These are phyloP conservation scores for Astraeus odoratus DNA, from an alignment of 768 basidiomycete species.

Conservation along the genomic window DNA sequence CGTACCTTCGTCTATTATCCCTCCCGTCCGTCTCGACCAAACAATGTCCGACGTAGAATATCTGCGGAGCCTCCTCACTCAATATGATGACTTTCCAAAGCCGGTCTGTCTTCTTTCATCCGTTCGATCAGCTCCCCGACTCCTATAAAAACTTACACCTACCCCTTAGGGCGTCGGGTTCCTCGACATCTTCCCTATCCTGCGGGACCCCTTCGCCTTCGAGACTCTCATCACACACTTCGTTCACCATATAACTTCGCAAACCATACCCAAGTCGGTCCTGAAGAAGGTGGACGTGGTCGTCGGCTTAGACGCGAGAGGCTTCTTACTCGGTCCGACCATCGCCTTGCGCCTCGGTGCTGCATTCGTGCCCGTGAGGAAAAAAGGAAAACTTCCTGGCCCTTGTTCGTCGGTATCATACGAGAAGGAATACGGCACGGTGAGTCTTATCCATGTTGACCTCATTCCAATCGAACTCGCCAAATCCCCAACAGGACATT, in stretches of 20 bases:
- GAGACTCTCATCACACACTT: constrained; percentile 90
- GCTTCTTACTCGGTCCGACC: constrained; percentile 91
- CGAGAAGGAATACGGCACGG: constrained; percentile 90
- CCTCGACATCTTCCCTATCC: constrained; percentile 91
- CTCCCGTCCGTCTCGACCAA: neutral
- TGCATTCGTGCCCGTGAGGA: constrained; percentile 93
- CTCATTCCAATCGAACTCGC: constrained; percentile 1
- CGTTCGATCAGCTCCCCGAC: too few species aligned
- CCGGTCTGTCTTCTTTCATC: constrained; percentile 45
- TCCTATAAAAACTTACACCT: neutral
- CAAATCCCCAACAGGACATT: constrained; percentile 52
- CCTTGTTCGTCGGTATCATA: constrained; percentile 66
- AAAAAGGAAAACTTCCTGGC: constrained; percentile 93
- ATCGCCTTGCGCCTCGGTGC: constrained; percentile 87
- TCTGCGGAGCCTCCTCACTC: constrained; percentile 52
- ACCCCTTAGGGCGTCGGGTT: constrained; percentile 74
- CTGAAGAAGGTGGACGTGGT: constrained; percentile 80
- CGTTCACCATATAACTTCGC: constrained; percentile 75
- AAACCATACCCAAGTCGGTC: constrained; percentile 56
- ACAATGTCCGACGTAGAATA: constrained; percentile 72
- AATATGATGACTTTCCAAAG: constrained; percentile 81
- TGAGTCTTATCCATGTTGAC: constrained; percentile 29
- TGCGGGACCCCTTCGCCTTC: constrained; percentile 78
- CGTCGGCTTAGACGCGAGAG: constrained; percentile 92
- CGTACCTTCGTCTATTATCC: neutral